Evolutionary conservation across 345 rosid genomes (phyloP).

Genomic region (Psidium friedrichsthalianum): DNA sequence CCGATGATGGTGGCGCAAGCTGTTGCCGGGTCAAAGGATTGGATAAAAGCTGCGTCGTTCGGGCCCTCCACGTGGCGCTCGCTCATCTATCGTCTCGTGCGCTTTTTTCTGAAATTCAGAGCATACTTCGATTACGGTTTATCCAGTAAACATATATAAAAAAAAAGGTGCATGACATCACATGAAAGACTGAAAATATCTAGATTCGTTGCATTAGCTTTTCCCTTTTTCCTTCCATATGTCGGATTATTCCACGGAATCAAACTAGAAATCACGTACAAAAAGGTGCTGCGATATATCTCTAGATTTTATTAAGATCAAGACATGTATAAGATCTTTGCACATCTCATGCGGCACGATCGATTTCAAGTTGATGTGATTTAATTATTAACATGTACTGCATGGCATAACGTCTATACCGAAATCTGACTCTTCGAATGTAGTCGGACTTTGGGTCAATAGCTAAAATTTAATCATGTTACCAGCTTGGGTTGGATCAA

Average conservation of each 20-base stretch:
- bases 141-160: neutral
- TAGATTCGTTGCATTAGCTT: neutral
- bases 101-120: neutral
- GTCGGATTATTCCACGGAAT: neutral
- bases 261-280: no score
- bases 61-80: neutral
- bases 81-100: neutral
- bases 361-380: neutral
- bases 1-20: neutral
- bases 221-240: neutral
- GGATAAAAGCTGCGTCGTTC: neutral
- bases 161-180: no score
- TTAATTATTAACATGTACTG: neutral
- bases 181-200: neutral
- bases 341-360: neutral
- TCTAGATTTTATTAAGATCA: no score
- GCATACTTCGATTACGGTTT: neutral
- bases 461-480: neutral
- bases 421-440: fast-evolving
- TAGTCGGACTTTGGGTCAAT: fast-evolving
- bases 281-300: no score
- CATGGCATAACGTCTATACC: fast-evolving
- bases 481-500: neutral
- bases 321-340: no score
- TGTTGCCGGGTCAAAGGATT: neutral